Conservation (phyloP, 768 basidiomycete species). For the Cubamyces lactineus region DNA sequence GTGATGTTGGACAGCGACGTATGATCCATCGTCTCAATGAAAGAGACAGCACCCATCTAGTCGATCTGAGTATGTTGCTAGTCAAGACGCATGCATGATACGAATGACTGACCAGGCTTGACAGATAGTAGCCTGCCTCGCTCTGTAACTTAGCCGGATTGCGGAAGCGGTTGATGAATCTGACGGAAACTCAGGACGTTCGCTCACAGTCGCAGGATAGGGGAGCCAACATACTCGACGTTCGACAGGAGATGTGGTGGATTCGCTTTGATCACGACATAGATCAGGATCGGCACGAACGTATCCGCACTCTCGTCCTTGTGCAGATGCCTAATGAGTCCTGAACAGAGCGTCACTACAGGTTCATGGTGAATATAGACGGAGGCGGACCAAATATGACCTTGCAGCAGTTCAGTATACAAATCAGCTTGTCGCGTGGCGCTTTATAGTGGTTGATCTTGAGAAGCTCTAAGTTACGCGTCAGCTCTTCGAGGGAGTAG, state of each 20-base stretch:
- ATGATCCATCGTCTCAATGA: constrained; percentile 98
- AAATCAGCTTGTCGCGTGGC: constrained; percentile 96
- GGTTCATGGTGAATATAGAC: constrained; percentile 17
- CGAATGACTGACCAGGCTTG: constrained; percentile 76
- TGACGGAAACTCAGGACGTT: constrained; percentile 34
- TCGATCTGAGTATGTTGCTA: background rate
- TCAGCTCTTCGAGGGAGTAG: background rate
- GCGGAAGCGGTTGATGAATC: constrained; percentile 95
- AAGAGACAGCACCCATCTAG: constrained; percentile 95
- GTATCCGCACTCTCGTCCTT: constrained; percentile 90
- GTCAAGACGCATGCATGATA: background rate
- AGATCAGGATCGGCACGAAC: constrained; percentile 94
- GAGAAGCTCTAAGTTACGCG: constrained; percentile 64
- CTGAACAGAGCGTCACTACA: constrained; percentile 43
- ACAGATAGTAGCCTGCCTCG: constrained; percentile 96
- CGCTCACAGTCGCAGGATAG: background rate
- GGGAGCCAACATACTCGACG: constrained; percentile 68
- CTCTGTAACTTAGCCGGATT: constrained; percentile 89
- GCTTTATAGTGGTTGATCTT: constrained; percentile 99
- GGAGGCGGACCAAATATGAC: constrained; percentile 88
- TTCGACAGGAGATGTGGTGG: constrained; percentile 93
- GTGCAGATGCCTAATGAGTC: constrained; percentile 84
- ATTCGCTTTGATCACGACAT: constrained; percentile 91
- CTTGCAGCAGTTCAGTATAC: constrained; percentile 97
- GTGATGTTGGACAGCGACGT: constrained; percentile 92